These are phyloP conservation scores for Globisporangium splendens DNA, from an alignment of 352 stramenopile species.

Conservation along the genomic window DNA sequence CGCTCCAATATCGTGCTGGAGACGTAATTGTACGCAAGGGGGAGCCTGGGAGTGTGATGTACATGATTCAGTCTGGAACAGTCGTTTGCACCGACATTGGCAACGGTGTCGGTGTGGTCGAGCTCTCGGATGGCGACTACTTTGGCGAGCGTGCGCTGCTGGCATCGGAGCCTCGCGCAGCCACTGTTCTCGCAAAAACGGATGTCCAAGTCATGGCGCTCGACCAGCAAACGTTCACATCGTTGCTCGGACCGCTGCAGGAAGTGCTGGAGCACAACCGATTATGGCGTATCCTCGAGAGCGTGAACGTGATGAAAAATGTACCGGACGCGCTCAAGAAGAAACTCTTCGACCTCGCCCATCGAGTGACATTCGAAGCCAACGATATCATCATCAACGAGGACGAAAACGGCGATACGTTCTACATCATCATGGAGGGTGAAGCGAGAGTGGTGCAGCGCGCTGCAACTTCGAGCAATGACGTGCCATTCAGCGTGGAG, in stretches of 20 bases:
- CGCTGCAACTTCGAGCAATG: neutral
- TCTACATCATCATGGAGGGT: conserved; percentile 61
- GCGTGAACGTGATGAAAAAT: conserved; percentile 49
- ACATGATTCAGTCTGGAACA: conserved; percentile 74
- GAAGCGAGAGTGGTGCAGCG: conserved; percentile 37
- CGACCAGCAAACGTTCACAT: conserved; percentile 90
- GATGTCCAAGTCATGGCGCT: conserved; percentile 63
- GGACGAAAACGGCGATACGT: conserved; percentile 46
- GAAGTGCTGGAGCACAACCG: conserved; percentile 75
- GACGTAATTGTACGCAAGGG: conserved; percentile 80
- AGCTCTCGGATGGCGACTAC: conserved; percentile 74
- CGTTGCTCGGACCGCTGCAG: conserved; percentile 87
- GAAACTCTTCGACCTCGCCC: conserved; percentile 35
- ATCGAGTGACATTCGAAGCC: conserved; percentile 37
- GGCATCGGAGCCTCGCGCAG: conserved; percentile 78
- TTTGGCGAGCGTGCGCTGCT: conserved; percentile 92
- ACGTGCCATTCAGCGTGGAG: neutral
- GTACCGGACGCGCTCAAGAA: conserved; percentile 35
- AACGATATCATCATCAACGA: conserved; percentile 40
- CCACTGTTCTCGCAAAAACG: conserved; percentile 78
- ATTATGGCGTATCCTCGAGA: conserved; percentile 49
- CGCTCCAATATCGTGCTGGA: conserved; percentile 41
- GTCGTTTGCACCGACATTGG: conserved; percentile 61
- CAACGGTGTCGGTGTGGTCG: conserved; percentile 30
- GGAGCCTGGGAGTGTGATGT: conserved; percentile 66